Evolutionary conservation across 495 filamentous ascomycete genomes (phyloP), one percentile per base, ranked within the genome.

Genomic region (Neohortaea acidophila): DNA sequence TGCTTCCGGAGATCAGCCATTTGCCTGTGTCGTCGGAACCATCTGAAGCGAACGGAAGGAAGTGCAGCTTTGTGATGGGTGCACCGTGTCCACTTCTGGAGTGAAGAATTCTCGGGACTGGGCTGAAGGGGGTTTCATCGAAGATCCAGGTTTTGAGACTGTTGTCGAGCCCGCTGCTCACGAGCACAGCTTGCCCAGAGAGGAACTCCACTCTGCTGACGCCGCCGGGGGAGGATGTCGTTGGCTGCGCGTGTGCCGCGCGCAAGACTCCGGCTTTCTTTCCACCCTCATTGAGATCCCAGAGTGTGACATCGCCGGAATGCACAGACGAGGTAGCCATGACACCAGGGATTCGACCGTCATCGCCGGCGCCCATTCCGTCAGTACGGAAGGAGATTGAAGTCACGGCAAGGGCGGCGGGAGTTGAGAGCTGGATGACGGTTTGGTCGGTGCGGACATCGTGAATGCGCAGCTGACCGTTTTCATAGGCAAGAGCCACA

Each of bases 131-230:
- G 2, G 75, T 75, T 42, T 86, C 75, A 51, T 93, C 84, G 47
- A 94, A 91, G 43, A 93, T 86, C 86, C 86, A 94, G 3, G 79
- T 84, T 55, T 83, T 92, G 27, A 99, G 62, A 22, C 84, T 80
- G 56, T 99, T 99, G 56, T 99, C 89, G 23, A 80, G 67, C 18
- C 85, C 91, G 41, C 80, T 84, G 2, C 85, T 92, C 21, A 94
- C 68, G 21, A 99, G 68, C 1, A 94, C 75, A 12, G 82, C 81
- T 53, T 96, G 91, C 2, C 85, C 86, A n/a, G 79, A 61, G 14
- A 99, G 63, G 51, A 96, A 99, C 52, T 96, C 82, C 20, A 89
- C 60, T 44, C 79, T 82, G 55, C 75, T 89, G 10, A 79, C 65
- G 21, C 74, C 74, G 17, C 59, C 59, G 6, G 40, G 21, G 15